Evolutionary conservation across 2,329 filamentous ascomycete species (phyloP).

Genomic region (Colletotrichum tropicale): DNA sequence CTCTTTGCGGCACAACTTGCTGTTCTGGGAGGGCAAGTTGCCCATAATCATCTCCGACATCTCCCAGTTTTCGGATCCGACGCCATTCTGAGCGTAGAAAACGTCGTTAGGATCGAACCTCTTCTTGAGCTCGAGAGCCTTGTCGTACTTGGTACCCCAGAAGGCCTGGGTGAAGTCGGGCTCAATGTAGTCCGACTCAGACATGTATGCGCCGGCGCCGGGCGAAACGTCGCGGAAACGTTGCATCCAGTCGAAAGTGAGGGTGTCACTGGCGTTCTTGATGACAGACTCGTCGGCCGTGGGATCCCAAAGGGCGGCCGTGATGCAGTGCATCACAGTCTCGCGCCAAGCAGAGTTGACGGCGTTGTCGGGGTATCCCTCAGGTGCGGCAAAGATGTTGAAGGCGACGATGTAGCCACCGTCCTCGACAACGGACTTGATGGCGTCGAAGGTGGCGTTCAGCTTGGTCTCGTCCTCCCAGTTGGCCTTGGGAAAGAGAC

Average conservation of each 20-base stretch:
- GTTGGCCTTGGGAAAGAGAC: slow-evolving; percentile 38
- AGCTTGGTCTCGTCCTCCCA: slow-evolving; percentile 29
- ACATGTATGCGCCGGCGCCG: slow-evolving; percentile 23
- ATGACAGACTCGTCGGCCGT: slow-evolving; percentile 37
- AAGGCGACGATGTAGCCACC: slow-evolving; percentile 33
- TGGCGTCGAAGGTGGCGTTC: slow-evolving; percentile 31
- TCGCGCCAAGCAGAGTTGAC: slow-evolving; percentile 55
- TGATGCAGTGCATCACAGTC: slow-evolving; percentile 37
- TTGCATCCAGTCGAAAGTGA: slow-evolving; percentile 35
- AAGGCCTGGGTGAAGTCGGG: slow-evolving; percentile 23
- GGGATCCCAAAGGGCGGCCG: slow-evolving; percentile 28
- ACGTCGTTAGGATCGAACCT: slow-evolving; percentile 19
- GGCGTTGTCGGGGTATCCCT: slow-evolving; percentile 37
- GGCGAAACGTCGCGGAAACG: slow-evolving; percentile 34
- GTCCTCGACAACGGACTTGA: slow-evolving; percentile 26
- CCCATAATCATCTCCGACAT: slow-evolving; percentile 20
- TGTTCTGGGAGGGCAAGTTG: slow-evolving; percentile 24
- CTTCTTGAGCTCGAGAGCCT: slow-evolving; percentile 21
- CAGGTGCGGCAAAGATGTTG: slow-evolving; percentile 27
- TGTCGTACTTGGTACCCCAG: slow-evolving; percentile 22
- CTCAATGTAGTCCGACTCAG: slow-evolving; percentile 27
- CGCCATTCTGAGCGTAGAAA: slow-evolving; percentile 21
- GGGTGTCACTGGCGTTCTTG: slow-evolving; percentile 26
- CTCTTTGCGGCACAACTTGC: slow-evolving; percentile 22
- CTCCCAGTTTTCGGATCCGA: slow-evolving; percentile 22